Evolutionary conservation across 179 eudicot genomes (phyloP).

Genomic region (Heliamphora ciliata): DNA sequence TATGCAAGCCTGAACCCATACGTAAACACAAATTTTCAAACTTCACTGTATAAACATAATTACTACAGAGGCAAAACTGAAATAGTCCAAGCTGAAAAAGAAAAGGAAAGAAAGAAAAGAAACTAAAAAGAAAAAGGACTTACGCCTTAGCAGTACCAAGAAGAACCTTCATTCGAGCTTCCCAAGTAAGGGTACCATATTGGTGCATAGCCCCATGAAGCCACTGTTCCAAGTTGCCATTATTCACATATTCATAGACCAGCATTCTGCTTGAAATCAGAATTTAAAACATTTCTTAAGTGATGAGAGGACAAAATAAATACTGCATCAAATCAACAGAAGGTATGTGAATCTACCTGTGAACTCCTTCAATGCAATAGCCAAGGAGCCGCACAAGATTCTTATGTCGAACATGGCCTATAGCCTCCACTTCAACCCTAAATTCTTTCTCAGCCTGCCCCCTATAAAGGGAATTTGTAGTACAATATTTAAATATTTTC

Average conservation of each 20-base stretch:
- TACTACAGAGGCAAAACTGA: not conserved
- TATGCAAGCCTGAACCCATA: slow-evolving; percentile 66
- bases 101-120: not conserved
- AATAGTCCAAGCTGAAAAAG: not conserved
- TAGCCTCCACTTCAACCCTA: slow-evolving; percentile 94
- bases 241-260: slow-evolving; percentile 85
- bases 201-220: slow-evolving; percentile 87
- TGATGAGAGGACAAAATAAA: not conserved
- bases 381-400: slow-evolving; percentile 92
- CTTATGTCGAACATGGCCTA: slow-evolving; percentile 95
- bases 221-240: slow-evolving; percentile 95
- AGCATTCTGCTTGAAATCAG: slow-evolving; percentile 47
- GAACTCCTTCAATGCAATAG: slow-evolving; percentile 90
- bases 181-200: slow-evolving; percentile 74
- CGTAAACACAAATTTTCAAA: not conserved
- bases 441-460: slow-evolving; percentile 98
- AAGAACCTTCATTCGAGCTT: slow-evolving; percentile 88
- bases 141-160: slow-evolving; percentile 89
- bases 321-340: not conserved
- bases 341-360: slow-evolving; percentile 41
- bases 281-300: slow-evolving; percentile 7
- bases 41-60: not conserved
- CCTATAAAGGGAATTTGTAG: slow-evolving; percentile 30
- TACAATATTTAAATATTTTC: not conserved
- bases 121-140: slow-evolving; percentile 23